These are phyloP conservation scores for Plasmodium cynomolgi DNA, from an alignment of 169 alveolate genomes.

Conservation along the genomic window DNA sequence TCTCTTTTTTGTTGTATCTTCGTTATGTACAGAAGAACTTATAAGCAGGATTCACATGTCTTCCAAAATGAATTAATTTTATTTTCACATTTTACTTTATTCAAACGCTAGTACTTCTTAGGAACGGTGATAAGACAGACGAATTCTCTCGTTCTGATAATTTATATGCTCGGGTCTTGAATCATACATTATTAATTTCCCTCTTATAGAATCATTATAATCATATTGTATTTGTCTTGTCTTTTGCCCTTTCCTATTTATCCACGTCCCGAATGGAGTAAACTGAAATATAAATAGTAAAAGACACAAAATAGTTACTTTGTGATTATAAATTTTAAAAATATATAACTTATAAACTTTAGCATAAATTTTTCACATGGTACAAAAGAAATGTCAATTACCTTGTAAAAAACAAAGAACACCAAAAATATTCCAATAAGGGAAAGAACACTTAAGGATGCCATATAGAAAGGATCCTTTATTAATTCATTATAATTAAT, in stretches of 20 bases:
- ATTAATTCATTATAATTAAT: no score
- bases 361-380: neutral
- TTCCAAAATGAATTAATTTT: neutral
- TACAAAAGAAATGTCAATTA: neutral
- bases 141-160: neutral
- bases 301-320: neutral
- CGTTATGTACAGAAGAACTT: neutral
- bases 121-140: neutral
- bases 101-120: neutral
- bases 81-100: neutral
- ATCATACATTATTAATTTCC: neutral
- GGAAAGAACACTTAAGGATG: neutral
- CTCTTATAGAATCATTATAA: neutral
- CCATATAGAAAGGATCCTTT: neutral
- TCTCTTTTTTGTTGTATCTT: neutral
- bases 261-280: neutral
- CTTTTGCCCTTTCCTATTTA: neutral
- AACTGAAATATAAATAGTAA: neutral
- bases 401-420: neutral
- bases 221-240: neutral
- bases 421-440: neutral
- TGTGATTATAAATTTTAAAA: neutral
- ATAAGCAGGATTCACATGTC: neutral
- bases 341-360: neutral
- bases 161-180: neutral